These are phyloP conservation scores for Gardenia jasminoides DNA, from an alignment of 257 asterid genomes.

Conservation along the genomic window DNA sequence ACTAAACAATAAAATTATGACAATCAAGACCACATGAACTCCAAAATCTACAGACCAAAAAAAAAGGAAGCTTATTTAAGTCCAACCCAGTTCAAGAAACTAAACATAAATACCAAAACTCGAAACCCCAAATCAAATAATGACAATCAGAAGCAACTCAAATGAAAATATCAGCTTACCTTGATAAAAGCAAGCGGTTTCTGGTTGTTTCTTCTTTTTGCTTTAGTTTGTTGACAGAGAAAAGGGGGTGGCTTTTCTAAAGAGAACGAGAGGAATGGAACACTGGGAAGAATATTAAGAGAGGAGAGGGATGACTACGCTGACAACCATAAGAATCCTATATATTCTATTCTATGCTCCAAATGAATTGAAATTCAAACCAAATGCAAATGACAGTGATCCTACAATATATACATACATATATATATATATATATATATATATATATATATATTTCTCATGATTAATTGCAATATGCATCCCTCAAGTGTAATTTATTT, in stretches of 20 bases:
- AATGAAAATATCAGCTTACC: background rate
- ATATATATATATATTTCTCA: no score
- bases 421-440: no score
- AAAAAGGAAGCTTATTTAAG: background rate
- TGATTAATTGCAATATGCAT: no score
- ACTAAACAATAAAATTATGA: background rate
- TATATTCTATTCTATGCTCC: background rate
- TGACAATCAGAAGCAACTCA: background rate
- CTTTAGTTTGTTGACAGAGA: background rate
- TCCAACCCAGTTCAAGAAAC: conserved; percentile 6
- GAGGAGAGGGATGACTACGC: background rate
- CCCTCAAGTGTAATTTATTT: no score
- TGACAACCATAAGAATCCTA: background rate
- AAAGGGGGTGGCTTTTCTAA: background rate
- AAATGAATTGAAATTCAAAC: background rate
- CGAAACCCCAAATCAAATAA: background rate
- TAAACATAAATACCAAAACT: background rate
- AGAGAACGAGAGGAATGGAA: background rate
- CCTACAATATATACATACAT: no score
- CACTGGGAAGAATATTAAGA: conserved; percentile 8
- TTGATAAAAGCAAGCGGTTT: conserved; percentile 7
- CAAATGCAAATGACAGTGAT: conserved; percentile 3
- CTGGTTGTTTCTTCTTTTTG: background rate
- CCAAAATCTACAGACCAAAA: background rate
- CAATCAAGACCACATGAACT: background rate